Evolutionary conservation across 768 basidiomycete genomes (phyloP).

Genomic region (Agaricus blazei): DNA sequence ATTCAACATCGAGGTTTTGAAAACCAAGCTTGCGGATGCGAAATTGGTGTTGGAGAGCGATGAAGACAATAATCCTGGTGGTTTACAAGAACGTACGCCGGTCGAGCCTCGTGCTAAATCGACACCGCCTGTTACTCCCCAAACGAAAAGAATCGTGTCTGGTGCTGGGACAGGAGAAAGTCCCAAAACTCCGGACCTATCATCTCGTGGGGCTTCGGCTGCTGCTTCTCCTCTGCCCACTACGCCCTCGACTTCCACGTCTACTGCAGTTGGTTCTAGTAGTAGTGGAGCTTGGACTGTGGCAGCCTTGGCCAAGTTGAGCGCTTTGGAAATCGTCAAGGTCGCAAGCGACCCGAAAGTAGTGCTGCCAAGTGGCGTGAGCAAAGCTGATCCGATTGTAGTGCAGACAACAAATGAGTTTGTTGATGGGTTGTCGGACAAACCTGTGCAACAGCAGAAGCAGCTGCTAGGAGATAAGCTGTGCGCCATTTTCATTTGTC

Average conservation of each 20-base stretch:
- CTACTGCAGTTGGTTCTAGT: constrained; percentile 13
- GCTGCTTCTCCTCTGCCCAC: constrained; percentile 65
- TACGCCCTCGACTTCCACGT: constrained; percentile 41
- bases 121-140: constrained; percentile 52
- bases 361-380: constrained; percentile 45
- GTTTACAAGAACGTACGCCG: constrained; percentile 34
- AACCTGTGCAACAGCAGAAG: constrained; percentile 59
- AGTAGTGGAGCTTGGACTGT: constrained; percentile 46
- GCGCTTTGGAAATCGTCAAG: constrained; percentile 71
- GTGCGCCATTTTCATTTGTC: constrained; percentile 29
- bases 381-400: constrained; percentile 67
- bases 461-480: constrained; percentile 79
- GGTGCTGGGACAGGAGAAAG: constrained; percentile 33
- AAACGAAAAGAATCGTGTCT: constrained; percentile 47
- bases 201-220: constrained; percentile 69
- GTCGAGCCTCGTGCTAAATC: constrained; percentile 2
- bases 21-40: constrained; percentile 75
- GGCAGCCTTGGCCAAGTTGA: constrained; percentile 62
- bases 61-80: constrained; percentile 27
- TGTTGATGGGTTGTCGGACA: constrained; percentile 54
- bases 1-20: constrained; percentile 79
- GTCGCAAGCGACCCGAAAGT: constrained; percentile 48
- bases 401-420: constrained; percentile 70
- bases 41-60: constrained; percentile 75
- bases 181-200: constrained; percentile 73